Percentiles rank a stretch among this genome's conserved stretches.
These are phyloP conservation scores for Mycocentrospora acerina DNA, from an alignment of 2,329 filamentous ascomycete genomes.

Conservation along the genomic window DNA sequence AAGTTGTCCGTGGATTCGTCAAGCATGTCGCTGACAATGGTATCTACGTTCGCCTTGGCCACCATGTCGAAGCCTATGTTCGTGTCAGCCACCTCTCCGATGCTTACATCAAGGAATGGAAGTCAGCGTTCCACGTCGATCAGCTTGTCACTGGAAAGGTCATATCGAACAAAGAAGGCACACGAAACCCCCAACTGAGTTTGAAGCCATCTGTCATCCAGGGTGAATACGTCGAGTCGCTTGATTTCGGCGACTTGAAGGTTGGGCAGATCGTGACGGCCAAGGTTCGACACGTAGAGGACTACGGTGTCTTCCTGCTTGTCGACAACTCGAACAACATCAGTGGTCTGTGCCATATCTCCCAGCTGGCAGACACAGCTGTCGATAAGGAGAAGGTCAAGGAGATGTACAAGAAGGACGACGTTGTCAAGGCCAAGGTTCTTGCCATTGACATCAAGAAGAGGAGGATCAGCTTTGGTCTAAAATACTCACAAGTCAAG, in stretches of 20 bases:
- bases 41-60: conserved; percentile 81
- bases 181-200: conserved; percentile 78
- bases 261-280: conserved; percentile 82
- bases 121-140: conserved; percentile 80
- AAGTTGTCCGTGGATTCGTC: conserved; percentile 86
- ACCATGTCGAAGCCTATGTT: conserved; percentile 78
- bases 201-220: conserved; percentile 84
- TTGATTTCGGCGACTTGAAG: conserved; percentile 76
- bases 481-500: conserved; percentile 91
- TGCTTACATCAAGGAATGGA: conserved; percentile 92
- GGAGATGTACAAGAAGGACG: conserved; percentile 86
- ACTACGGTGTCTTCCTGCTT: conserved; percentile 92
- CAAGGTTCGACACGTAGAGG: conserved; percentile 88
- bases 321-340: conserved; percentile 85
- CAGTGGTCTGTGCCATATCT: conserved; percentile 89
- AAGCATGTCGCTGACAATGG: conserved; percentile 89
- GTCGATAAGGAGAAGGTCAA: conserved; percentile 86
- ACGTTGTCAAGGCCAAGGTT: conserved; percentile 89
- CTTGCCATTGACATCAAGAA: conserved; percentile 74
- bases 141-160: conserved; percentile 90
- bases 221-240: conserved; percentile 70
- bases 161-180: conserved; percentile 66
- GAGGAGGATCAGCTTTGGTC: conserved; percentile 80
- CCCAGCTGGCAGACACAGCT: conserved; percentile 82
- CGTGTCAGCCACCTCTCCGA: conserved; percentile 89